Conservation (phyloP, 441 rosid species). For the Dalechampia spathulata region DNA sequence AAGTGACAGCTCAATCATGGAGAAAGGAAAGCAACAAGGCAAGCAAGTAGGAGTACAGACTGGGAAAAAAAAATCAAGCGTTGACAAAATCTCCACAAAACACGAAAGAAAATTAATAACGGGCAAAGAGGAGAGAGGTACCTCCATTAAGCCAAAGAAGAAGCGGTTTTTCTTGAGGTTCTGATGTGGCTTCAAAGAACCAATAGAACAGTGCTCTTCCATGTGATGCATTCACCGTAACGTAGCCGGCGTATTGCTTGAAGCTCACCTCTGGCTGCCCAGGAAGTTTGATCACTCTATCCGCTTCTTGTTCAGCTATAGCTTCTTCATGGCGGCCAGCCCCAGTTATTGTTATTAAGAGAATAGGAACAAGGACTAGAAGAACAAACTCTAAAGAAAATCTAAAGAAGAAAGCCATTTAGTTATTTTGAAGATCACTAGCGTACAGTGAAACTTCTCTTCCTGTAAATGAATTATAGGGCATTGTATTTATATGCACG, state of each 20-base stretch:
- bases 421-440: no score
- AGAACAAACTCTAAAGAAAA: no score
- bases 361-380: slow-evolving; percentile 18
- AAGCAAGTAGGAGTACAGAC: no score
- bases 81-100: no score
- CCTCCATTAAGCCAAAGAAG: slow-evolving; percentile 93
- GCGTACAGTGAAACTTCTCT: no score
- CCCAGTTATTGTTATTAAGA: slow-evolving; percentile 8
- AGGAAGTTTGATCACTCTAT: slow-evolving; percentile 43
- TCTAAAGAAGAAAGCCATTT: no score
- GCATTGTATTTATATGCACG: no score
- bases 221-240: slow-evolving; percentile 52
- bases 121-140: slow-evolving; percentile 9
- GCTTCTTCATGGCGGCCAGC: slow-evolving; percentile 17
- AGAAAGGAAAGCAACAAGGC: no score
- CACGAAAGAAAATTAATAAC: neutral
- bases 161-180: slow-evolving; percentile 47
- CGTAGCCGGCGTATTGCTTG: slow-evolving; percentile 73
- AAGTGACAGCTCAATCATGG: no score
- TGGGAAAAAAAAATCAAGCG: no score
- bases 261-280: slow-evolving; percentile 62
- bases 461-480: no score
- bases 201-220: slow-evolving; percentile 83
- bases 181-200: slow-evolving; percentile 59
- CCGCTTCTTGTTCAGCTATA: slow-evolving; percentile 43